These are phyloP conservation scores for Russula sp. DNA, from an alignment of 768 basidiomycete genomes.

Conservation along the genomic window DNA sequence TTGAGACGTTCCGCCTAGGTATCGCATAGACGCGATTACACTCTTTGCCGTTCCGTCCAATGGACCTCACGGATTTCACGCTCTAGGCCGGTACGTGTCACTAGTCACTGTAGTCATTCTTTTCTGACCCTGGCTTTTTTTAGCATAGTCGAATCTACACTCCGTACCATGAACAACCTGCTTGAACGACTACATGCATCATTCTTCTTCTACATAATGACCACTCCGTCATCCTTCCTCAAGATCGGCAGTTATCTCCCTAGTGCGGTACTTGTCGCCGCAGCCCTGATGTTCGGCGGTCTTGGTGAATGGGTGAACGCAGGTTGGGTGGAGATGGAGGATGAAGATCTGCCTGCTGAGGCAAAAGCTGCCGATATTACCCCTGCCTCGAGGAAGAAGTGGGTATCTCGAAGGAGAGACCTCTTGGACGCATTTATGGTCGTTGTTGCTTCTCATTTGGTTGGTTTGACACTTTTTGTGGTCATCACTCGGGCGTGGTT, in stretches of 20 bases:
- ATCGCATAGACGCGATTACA: constrained; percentile 91
- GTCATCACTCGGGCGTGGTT: constrained; percentile 43
- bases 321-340: constrained; percentile 41
- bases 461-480: constrained; percentile 49
- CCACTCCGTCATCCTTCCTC: constrained; percentile 60
- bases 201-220: constrained; percentile 91
- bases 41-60: constrained; percentile 80
- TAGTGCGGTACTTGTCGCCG: constrained; percentile 75
- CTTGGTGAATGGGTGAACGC: constrained; percentile 65
- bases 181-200: constrained; percentile 95
- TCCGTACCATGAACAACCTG: constrained; percentile 89
- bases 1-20: constrained; percentile 42
- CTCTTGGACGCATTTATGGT: constrained; percentile 48
- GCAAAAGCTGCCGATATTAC: not conserved
- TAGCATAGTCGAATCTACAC: constrained; percentile 80
- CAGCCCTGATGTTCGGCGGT: constrained; percentile 82
- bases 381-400: constrained; percentile 25
- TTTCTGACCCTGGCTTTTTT: not conserved
- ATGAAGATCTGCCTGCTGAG: not conserved
- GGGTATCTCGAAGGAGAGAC: constrained; percentile 48
- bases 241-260: constrained; percentile 91
- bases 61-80: constrained; percentile 94
- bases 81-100: constrained; percentile 69
- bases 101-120: not conserved
- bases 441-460: constrained; percentile 49